These are phyloP conservation scores for Ophiostoma tasmaniense DNA, from an alignment of 2,329 filamentous ascomycete species.

Conservation along the genomic window DNA sequence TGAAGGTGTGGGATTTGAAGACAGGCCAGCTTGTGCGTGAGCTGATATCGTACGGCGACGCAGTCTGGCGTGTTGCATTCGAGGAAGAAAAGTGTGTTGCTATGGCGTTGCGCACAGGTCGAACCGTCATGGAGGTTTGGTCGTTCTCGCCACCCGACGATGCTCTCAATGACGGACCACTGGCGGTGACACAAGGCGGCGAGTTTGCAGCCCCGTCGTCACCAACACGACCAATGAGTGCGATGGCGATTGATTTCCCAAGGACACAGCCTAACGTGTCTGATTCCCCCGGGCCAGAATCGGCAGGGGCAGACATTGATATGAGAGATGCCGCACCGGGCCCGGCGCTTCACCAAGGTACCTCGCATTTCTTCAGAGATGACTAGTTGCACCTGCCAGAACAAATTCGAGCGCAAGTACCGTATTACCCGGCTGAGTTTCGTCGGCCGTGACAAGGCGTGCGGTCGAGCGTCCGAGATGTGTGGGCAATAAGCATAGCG, in stretches of 20 bases:
- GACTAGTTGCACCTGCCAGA: conserved; percentile 16
- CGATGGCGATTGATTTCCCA: conserved; percentile 40
- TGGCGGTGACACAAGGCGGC: conserved; percentile 39
- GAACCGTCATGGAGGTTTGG: conserved; percentile 99
- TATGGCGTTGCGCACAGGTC: conserved; percentile 73
- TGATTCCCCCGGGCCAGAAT: conserved; percentile 27
- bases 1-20: conserved; percentile 97
- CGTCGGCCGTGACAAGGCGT: background rate
- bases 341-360: conserved; percentile 41
- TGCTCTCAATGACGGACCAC: conserved; percentile 44
- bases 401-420: conserved; percentile 8
- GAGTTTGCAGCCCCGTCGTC: conserved; percentile 32
- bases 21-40: conserved; percentile 86
- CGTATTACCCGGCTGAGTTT: conserved; percentile 7
- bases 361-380: conserved; percentile 44
- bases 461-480: background rate
- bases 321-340: conserved; percentile 50
- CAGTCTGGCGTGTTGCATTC: conserved; percentile 96
- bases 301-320: conserved; percentile 40
- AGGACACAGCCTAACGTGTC: conserved; percentile 27
- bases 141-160: conserved; percentile 85
- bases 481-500: background rate
- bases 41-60: conserved; percentile 82
- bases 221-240: conserved; percentile 42
- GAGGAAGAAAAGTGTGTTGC: conserved; percentile 98